These are phyloP conservation scores for Penicillium malachiteum DNA, from an alignment of 495 filamentous ascomycete genomes.

Conservation along the genomic window DNA sequence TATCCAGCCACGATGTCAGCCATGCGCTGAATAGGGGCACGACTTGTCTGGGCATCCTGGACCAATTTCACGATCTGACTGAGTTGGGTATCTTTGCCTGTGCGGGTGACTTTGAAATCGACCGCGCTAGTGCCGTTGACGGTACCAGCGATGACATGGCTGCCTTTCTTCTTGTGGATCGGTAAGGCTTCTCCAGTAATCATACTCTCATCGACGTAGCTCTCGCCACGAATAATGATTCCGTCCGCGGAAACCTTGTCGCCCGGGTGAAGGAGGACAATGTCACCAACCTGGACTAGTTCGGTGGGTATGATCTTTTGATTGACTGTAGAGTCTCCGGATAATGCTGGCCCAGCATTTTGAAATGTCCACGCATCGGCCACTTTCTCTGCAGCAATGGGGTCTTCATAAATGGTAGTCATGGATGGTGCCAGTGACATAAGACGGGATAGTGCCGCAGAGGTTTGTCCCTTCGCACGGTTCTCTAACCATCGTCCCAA, in stretches of 20 bases:
- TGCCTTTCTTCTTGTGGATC: conserved; percentile 80
- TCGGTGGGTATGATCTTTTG: conserved; percentile 89
- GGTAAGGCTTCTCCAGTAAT: conserved; percentile 96
- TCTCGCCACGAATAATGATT: conserved; percentile 80
- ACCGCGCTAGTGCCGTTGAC: conserved; percentile 91
- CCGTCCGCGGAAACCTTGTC: conserved; percentile 98
- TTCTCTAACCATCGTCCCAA: conserved; percentile 93
- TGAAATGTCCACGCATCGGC: conserved; percentile 69
- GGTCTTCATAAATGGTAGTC: conserved; percentile 97
- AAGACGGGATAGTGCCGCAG: conserved; percentile 86
- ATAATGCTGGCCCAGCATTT: conserved; percentile 44
- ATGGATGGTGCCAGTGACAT: conserved; percentile 96
- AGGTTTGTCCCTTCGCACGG: conserved; percentile 93
- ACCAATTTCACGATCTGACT: conserved; percentile 98
- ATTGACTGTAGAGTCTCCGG: conserved; percentile 60
- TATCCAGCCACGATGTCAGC: conserved; percentile 90
- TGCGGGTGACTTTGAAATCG: conserved; percentile 90
- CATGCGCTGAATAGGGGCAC: conserved; percentile 92
- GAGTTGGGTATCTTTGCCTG: conserved; percentile 91
- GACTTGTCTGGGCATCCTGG: conserved; percentile 90
- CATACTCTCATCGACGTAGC: conserved; percentile 97
- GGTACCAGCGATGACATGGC: conserved; percentile 85
- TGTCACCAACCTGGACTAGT: conserved; percentile 89
- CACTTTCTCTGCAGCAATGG: conserved; percentile 87
- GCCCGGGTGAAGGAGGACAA: conserved; percentile 88